Evolutionary conservation across 2,329 filamentous ascomycete genomes (phyloP).

Genomic region (Aspergillus calidoustus): DNA sequence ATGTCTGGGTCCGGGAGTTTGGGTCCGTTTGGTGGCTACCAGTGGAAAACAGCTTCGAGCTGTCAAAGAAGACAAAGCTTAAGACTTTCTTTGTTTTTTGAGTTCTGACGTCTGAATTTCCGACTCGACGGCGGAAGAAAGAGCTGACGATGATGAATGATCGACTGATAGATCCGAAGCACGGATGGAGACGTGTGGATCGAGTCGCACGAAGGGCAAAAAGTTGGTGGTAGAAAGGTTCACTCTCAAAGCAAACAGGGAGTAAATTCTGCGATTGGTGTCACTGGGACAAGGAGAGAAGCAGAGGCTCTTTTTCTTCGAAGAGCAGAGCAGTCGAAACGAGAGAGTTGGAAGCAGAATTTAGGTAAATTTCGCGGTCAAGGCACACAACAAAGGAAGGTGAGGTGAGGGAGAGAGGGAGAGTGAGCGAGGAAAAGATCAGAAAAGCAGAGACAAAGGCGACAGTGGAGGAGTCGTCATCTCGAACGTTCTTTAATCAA

Average conservation of each 20-base stretch:
- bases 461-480: slow-evolving; percentile 4
- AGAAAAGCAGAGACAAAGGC: background rate
- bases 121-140: background rate
- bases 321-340: background rate
- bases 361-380: background rate
- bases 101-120: slow-evolving; percentile 5
- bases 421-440: background rate
- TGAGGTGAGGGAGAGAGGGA: background rate
- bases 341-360: background rate
- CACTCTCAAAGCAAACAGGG: slow-evolving; percentile 24
- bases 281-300: slow-evolving; percentile 8
- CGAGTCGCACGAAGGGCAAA: slow-evolving; percentile 17
- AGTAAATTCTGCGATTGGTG: slow-evolving; percentile 6
- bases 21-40: slow-evolving; percentile 16
- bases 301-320: slow-evolving; percentile 1
- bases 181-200: slow-evolving; percentile 17
- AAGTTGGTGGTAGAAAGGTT: slow-evolving; percentile 10
- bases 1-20: slow-evolving; percentile 7
- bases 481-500: slow-evolving; percentile 4
- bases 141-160: background rate
- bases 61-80: background rate
- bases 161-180: slow-evolving; percentile 12
- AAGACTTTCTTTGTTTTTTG: slow-evolving; percentile 16
- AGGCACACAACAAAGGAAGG: slow-evolving; percentile 4
- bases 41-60: slow-evolving; percentile 4